Evolutionary conservation across 2,329 filamentous ascomycete genomes (phyloP), one percentile per base, ranked within the genome.

Genomic region (Cyphellophora europaea): DNA sequence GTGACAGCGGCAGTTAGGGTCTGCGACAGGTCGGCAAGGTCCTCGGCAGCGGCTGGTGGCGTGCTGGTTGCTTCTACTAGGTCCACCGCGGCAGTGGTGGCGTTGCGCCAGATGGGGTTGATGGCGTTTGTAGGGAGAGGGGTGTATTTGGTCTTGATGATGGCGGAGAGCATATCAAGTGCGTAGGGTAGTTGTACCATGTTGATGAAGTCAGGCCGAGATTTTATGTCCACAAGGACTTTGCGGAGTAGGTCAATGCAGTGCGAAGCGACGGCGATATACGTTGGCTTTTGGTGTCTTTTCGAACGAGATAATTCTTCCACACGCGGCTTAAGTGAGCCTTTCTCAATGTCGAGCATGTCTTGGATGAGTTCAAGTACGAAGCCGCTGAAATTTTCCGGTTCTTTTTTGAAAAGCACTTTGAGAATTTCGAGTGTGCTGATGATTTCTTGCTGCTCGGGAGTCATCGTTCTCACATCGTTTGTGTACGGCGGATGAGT

Each of bases 91-190:
- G 80, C 77, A 4, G 71, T 75, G 0, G 84, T 93, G 3, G 87
- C 84, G 35, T 81, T 77, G 42, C 76, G 77, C 91, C 91, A 98
- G 0, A 88, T 71, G 33, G 77, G 71, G 0, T 71, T 66, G 11
- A 76, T 74, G 51, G 80, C 87, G 11, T 83, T 84, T 38, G 77
- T 71, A 11, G 78, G 74, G 4, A 72, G 66, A 59, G 87, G 93
- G 30, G 68, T 66, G 54, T 96, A 96, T 53, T 95, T 96, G 15
- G 86, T 71, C 2, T 67, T 57, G 33, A 96, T 79, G 1, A 87
- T 77, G 30, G 67, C 73, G 11, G 71, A 70, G 2, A 96, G 66
- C 15, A 82, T 78, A 3, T 69, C 65, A 4, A 96, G 57, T 0
- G 77, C 76, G 5, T 70, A 66, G 2, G 73, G 14, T 18, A 46